Conservation (phyloP, 139 green algal species). For the Coelastrella sp. region DNA sequence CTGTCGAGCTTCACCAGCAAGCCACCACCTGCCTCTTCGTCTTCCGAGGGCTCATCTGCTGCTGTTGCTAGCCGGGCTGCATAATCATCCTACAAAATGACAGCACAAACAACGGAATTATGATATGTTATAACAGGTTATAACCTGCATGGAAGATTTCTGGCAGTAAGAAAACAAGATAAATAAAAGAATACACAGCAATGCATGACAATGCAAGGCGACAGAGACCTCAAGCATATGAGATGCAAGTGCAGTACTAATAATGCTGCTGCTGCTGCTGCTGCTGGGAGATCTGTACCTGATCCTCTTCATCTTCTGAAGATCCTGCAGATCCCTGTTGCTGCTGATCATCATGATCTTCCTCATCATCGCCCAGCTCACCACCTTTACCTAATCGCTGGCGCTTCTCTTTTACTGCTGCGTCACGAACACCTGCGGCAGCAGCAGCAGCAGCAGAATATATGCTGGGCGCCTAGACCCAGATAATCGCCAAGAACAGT, state of each 20-base stretch:
- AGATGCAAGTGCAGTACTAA: no score
- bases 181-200: no score
- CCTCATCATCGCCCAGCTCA: constrained; percentile 64
- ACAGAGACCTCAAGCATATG: no score
- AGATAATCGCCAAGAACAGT: no score
- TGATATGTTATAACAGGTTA: no score
- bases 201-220: no score
- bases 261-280: background rate
- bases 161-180: background rate
- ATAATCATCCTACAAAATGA: background rate
- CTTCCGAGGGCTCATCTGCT: constrained; percentile 1
- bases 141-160: background rate
- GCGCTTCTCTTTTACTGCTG: constrained; percentile 60
- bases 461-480: no score
- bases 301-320: constrained; percentile 49
- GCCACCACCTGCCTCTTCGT: constrained; percentile 59
- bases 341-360: constrained; percentile 37
- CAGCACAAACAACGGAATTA: background rate
- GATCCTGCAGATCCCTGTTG: background rate
- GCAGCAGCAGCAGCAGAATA: background rate
- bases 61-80: background rate
- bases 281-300: background rate
- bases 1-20: constrained; percentile 83
- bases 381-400: constrained; percentile 74
- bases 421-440: constrained; percentile 29